Conservation (phyloP, 495 filamentous ascomycete species). For the Bacidia rubella region DNA sequence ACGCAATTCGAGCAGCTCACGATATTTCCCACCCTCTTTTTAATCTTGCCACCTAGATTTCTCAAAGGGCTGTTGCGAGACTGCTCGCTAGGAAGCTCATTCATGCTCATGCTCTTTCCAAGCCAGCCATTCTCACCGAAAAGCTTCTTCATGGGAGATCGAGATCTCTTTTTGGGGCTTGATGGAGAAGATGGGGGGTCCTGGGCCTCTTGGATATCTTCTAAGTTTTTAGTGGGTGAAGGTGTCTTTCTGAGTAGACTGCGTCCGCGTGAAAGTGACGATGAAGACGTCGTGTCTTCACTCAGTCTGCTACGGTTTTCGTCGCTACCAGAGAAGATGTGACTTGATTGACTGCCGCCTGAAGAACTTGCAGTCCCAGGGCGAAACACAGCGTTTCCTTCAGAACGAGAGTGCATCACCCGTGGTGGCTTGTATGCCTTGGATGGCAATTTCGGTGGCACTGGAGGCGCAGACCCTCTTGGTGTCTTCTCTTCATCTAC, state of each 20-base stretch:
- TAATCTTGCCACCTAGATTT: slow-evolving; percentile 31
- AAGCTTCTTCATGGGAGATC: slow-evolving; percentile 37
- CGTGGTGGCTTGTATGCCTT: slow-evolving; percentile 11
- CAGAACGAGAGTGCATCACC: slow-evolving; percentile 17
- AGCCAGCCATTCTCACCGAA: slow-evolving; percentile 42
- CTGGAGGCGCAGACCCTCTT: not conserved
- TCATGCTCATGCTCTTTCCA: slow-evolving; percentile 26
- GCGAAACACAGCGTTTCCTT: slow-evolving; percentile 14
- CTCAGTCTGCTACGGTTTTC: slow-evolving; percentile 4
- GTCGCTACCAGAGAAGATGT: slow-evolving; percentile 1
- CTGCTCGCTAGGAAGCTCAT: slow-evolving; percentile 17
- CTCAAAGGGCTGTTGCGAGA: slow-evolving; percentile 28
- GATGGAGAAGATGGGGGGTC: slow-evolving; percentile 6
- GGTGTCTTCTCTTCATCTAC: not conserved
- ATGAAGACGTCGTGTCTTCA: slow-evolving; percentile 9
- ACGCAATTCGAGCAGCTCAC: slow-evolving; percentile 21
- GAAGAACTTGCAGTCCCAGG: slow-evolving; percentile 1
- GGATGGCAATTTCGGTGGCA: slow-evolving; percentile 4
- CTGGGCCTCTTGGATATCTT: slow-evolving; percentile 16
- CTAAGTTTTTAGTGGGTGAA: slow-evolving; percentile 15
- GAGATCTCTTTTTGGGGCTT: slow-evolving; percentile 21
- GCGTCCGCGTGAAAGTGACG: slow-evolving; percentile 12
- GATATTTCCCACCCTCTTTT: slow-evolving; percentile 32
- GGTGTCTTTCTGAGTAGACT: slow-evolving; percentile 8
- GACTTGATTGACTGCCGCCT: not conserved